phyloP scores from a whole-genome alignment of 2,329 filamentous ascomycete genomes.

The Rutstroemia sp. region DNA sequence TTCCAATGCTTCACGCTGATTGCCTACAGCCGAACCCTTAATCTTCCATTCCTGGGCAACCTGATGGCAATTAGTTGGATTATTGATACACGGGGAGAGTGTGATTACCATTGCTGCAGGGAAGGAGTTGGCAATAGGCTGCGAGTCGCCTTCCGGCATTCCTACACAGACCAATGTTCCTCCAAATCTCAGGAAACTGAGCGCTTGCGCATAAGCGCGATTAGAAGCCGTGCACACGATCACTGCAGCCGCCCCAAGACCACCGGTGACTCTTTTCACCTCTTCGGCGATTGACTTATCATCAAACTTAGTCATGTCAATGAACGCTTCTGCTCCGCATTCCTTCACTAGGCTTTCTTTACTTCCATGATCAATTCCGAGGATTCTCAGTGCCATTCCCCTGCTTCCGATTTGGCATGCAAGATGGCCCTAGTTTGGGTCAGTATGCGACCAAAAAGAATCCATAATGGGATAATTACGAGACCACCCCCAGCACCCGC shows the following conservation, averaged over 20 bases:
- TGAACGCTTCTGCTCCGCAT: constrained; percentile 59
- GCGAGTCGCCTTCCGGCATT: constrained; percentile 38
- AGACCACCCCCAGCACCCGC: constrained; percentile 54
- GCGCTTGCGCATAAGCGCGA: constrained; percentile 41
- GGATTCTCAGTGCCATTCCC: constrained; percentile 57
- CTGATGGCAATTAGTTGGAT: constrained; percentile 4
- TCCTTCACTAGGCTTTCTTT: constrained; percentile 51
- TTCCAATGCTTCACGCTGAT: constrained; percentile 41
- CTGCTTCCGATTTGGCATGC: constrained; percentile 51
- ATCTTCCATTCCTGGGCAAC: constrained; percentile 38
- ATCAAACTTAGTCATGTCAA: constrained; percentile 49
- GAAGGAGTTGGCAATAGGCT: constrained; percentile 37
- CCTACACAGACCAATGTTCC: constrained; percentile 46
- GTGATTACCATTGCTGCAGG: constrained; percentile 31
- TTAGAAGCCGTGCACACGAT: constrained; percentile 48
- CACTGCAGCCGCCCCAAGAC: constrained; percentile 51
- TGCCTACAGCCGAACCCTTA: constrained; percentile 43
- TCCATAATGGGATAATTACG: constrained; percentile 12
- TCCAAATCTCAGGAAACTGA: constrained; percentile 40
- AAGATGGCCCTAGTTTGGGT: constrained; percentile 42
- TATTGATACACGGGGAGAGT: background rate
- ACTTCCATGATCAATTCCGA: constrained; percentile 56
- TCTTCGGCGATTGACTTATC: constrained; percentile 44
- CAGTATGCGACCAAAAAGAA: background rate
- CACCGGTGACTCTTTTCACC: constrained; percentile 48